Conservation (phyloP, 2,329 filamentous ascomycete species). For the Neoascochyta sp. region DNA sequence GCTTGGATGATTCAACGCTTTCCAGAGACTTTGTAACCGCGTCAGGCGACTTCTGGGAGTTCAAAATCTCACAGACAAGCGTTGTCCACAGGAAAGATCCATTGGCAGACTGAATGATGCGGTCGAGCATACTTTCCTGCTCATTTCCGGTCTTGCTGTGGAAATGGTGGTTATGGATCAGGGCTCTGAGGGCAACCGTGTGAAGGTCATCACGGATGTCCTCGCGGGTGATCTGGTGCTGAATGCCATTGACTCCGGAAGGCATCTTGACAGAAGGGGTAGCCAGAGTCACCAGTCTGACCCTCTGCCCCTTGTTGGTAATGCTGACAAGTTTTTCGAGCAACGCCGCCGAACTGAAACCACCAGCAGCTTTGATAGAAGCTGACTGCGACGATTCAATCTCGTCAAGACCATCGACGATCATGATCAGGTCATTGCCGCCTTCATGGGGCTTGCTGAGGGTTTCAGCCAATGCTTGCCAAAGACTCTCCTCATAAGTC, state of each 20-base stretch:
- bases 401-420: conserved; percentile 49
- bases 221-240: conserved; percentile 36
- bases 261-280: conserved; percentile 34
- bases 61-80: conserved; percentile 41
- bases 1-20: conserved; percentile 31
- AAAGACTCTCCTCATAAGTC: conserved; percentile 30
- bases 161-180: conserved; percentile 29
- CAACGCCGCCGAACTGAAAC: conserved; percentile 29
- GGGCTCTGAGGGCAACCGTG: conserved; percentile 29
- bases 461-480: conserved; percentile 43
- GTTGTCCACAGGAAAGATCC: conserved; percentile 48
- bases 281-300: conserved; percentile 31
- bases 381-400: conserved; percentile 40
- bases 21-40: conserved; percentile 36
- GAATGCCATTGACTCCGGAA: conserved; percentile 27
- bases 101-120: conserved; percentile 40
- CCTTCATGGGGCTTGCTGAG: conserved; percentile 39
- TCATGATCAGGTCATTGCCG: conserved; percentile 44
- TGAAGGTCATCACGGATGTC: conserved; percentile 41
- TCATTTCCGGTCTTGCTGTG: conserved; percentile 22
- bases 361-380: conserved; percentile 17
- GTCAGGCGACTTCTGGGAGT: conserved; percentile 33
- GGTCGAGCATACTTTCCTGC: conserved; percentile 37
- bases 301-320: conserved; percentile 37
- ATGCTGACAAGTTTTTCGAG: conserved; percentile 40